Evolutionary conservation across 2,329 filamentous ascomycete species (phyloP).

Genomic region (Chalaropsis thielavioides): DNA sequence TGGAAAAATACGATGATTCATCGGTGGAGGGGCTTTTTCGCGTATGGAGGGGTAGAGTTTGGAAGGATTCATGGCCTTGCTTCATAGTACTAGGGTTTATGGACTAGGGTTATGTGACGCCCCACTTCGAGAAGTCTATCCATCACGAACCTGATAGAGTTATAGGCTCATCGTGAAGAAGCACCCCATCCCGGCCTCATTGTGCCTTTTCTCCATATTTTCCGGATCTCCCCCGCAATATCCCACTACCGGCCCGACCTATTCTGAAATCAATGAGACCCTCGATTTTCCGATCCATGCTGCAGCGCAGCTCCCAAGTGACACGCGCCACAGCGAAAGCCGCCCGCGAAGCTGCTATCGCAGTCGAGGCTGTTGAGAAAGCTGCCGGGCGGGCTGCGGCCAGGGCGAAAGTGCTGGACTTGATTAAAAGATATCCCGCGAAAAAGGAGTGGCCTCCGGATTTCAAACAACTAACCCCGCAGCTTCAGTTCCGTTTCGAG

Average conservation of each 20-base stretch:
- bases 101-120: background rate
- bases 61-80: background rate
- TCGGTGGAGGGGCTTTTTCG: slow-evolving; percentile 9
- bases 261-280: background rate
- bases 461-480: slow-evolving; percentile 51
- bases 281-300: background rate
- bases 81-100: background rate
- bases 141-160: background rate
- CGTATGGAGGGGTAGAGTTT: slow-evolving; percentile 9
- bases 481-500: slow-evolving; percentile 66
- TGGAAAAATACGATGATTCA: background rate
- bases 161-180: background rate
- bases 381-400: slow-evolving; percentile 8
- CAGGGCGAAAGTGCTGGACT: slow-evolving; percentile 18
- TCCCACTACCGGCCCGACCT: background rate
- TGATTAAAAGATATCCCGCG: slow-evolving; percentile 45
- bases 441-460: slow-evolving; percentile 69
- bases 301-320: slow-evolving; percentile 11
- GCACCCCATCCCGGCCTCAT: background rate
- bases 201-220: background rate
- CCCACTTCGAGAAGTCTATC: background rate
- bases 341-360: background rate
- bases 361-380: slow-evolving; percentile 7
- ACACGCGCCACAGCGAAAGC: slow-evolving; percentile 21
- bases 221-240: background rate